A percentile compares a stretch with the other conserved stretches of the same genome.
Conservation (phyloP, 306 rosid species). For the Sicyos edulis region DNA sequence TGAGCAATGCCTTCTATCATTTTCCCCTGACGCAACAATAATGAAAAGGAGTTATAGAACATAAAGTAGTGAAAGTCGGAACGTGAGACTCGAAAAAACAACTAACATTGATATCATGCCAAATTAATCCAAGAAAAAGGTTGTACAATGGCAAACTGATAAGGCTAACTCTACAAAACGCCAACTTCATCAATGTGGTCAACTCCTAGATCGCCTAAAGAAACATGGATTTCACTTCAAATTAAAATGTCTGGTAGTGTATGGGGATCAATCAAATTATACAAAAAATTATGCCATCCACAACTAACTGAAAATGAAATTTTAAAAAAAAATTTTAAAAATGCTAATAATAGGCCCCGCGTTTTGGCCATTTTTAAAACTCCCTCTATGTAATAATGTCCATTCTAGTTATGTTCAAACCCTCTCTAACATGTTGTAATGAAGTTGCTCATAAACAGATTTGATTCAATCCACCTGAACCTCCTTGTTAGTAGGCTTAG, state of each 20-base stretch:
- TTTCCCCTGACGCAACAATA: conserved; percentile 52
- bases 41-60: conserved; percentile 10
- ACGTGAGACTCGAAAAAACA: not conserved
- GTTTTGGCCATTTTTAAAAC: not conserved
- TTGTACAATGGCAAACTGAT: not conserved
- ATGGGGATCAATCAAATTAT: conserved; percentile 23
- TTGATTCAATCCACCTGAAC: not conserved
- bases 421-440: not conserved
- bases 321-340: not conserved
- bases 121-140: not conserved
- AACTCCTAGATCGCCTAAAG: not conserved
- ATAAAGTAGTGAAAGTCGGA: not conserved
- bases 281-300: conserved; percentile 6
- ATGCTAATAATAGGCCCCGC: not conserved
- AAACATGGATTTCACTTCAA: conserved; percentile 2
- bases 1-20: conserved; percentile 54
- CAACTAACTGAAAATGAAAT: not conserved
- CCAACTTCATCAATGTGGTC: not conserved
- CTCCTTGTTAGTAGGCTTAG: not conserved
- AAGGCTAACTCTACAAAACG: not conserved
- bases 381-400: not conserved
- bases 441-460: not conserved
- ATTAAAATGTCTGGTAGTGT: not conserved
- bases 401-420: not conserved
- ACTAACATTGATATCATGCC: not conserved